These are phyloP conservation scores for Monilinia laxa DNA, from an alignment of 2,329 filamentous ascomycete genomes.

Conservation along the genomic window DNA sequence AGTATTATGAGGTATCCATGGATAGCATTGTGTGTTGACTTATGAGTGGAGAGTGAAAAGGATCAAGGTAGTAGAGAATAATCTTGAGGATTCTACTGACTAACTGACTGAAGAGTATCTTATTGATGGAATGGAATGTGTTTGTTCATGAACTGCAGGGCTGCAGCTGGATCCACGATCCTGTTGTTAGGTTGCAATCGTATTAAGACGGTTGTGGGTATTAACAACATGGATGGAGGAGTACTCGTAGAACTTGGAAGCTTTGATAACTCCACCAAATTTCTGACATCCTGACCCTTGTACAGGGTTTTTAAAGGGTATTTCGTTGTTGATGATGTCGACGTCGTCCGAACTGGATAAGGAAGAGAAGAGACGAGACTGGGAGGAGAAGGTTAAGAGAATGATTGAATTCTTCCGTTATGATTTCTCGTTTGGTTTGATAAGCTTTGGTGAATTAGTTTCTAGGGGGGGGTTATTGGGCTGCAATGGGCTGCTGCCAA, in stretches of 20 bases:
- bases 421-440: not conserved
- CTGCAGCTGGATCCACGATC: constrained; percentile 20
- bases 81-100: not conserved
- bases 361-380: not conserved
- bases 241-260: not conserved
- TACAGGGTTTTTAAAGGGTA: not conserved
- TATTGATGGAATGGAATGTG: not conserved
- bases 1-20: not conserved
- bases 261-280: constrained; percentile 4
- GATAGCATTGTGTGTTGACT: constrained; percentile 13
- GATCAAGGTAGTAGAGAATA: not conserved
- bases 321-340: not conserved
- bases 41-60: constrained; percentile 10
- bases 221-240: constrained; percentile 2
- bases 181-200: not conserved
- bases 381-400: not conserved
- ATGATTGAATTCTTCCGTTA: too few species aligned
- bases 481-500: not conserved
- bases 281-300: not conserved
- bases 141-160: not conserved
- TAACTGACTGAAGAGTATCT: not conserved
- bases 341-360: not conserved
- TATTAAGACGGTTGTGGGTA: not conserved
- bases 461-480: not conserved
- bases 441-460: not conserved